Percentiles rank a stretch among this genome's conserved stretches.
phyloP scores from a whole-genome alignment of 1,139 yeast species.

The Suhomyces taliae region DNA sequence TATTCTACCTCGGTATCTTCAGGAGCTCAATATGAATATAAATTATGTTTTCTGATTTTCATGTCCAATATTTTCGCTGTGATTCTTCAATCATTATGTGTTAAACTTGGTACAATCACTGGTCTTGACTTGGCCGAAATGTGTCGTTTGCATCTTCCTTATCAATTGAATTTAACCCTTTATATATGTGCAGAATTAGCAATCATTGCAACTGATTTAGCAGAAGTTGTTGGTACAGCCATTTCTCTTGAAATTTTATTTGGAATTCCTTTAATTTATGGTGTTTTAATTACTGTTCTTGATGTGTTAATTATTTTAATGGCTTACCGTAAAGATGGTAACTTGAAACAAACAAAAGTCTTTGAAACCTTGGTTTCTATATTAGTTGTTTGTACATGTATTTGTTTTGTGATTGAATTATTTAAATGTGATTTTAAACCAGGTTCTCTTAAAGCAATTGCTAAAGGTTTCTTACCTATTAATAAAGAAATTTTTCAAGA shows the following conservation, averaged over 20 bases:
- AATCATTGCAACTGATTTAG: slow-evolving; percentile 82
- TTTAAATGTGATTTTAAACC: slow-evolving; percentile 49
- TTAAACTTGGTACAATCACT: slow-evolving; percentile 77
- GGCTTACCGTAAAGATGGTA: slow-evolving; percentile 73
- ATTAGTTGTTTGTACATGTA: slow-evolving; percentile 63
- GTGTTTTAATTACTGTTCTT: slow-evolving; percentile 68
- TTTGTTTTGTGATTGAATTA: slow-evolving; percentile 63
- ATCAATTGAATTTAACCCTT: slow-evolving; percentile 56
- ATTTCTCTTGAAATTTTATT: slow-evolving; percentile 79
- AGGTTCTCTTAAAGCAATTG: slow-evolving; percentile 36
- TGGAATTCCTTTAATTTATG: slow-evolving; percentile 62
- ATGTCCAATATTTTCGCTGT: slow-evolving; percentile 72
- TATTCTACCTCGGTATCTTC: slow-evolving; percentile 79
- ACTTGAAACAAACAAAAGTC: slow-evolving; percentile 60
- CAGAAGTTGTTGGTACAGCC: slow-evolving; percentile 90
- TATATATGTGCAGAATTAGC: slow-evolving; percentile 83
- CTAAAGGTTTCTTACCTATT: slow-evolving; percentile 62
- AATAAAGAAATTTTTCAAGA: slow-evolving; percentile 47
- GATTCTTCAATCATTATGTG: slow-evolving; percentile 67
- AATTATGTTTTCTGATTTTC: slow-evolving; percentile 60
- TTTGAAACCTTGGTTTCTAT: slow-evolving; percentile 67
- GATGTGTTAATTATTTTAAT: slow-evolving; percentile 68
- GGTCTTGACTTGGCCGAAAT: slow-evolving; percentile 86
- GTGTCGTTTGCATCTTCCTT: slow-evolving; percentile 65
- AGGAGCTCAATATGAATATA: slow-evolving; percentile 70